Base-by-base conservation (phyloP, 139 green algal species). In the Micractinium sp. region DNA sequence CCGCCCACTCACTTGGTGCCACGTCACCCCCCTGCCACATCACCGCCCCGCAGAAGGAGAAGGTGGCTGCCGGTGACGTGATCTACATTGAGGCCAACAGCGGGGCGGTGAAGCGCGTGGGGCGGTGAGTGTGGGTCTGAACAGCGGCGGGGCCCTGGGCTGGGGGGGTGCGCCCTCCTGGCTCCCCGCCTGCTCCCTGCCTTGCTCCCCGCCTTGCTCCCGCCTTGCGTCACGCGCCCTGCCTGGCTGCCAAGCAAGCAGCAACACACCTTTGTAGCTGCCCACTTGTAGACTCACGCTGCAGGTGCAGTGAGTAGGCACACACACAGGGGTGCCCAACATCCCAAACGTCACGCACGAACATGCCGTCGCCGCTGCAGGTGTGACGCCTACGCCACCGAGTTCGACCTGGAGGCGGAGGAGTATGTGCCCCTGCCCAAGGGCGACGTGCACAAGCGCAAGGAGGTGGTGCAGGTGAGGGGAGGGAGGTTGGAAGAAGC, bases 401-500 rank as follows among this genome's bases (percentile, higher is more conserved):
- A 99, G 93, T 99, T 98, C 89, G 98, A 99, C 92, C 90, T 99
- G 81, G 98, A 99, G 87, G 98, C 98, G 19, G 98, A 99, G 92
- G 96, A 99, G 91, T 99, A 99, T 89, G 98, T 99, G n/a, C 98
- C 98, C 2, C 92, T 99, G 91, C 98, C 98, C 41, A 99, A 99
- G 95, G 98, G 98, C 25, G 98, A 99, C 81, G 98, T 99, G 84
- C 98, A 99, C 95, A 99, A 99, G 94, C 96, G 96, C 84, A 99
- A 99, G 93, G 98, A 99, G 93, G 95, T 99, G 79, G 98, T 99
- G 74, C 88, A 92, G 79, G 87, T 82, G 73, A 2, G 71, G 29
- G 3, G 53, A 14, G 47, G 9, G 47, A 9, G 47, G 9, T 16
- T 5, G 47, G 47, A 9, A 56, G 47, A 56, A 9, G 47, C 47